Percentiles rank a stretch among this genome's conserved stretches.
Conservation (phyloP, 1,284 basidiomycete species). For the Uromyces viciae-fabae region DNA sequence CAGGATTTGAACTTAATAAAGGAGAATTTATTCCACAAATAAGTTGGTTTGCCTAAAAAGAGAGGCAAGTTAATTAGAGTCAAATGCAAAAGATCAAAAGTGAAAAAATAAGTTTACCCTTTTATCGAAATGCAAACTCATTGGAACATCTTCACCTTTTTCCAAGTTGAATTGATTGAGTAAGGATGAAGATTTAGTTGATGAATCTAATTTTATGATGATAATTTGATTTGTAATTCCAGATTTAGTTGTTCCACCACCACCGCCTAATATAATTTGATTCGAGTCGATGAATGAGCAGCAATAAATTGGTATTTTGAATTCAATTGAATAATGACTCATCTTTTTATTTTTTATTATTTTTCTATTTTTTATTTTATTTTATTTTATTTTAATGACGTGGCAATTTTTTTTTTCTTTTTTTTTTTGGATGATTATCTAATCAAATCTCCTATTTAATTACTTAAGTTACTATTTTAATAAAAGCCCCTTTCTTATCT, state of each 20-base stretch:
- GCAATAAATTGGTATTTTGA: constrained; percentile 68
- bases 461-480: no score
- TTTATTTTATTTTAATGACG: no score
- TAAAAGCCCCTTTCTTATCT: no score
- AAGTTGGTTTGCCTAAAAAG: constrained; percentile 11
- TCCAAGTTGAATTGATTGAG: constrained; percentile 70
- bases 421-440: no score
- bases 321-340: constrained; percentile 14
- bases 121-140: constrained; percentile 73
- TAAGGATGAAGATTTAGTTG: constrained; percentile 59
- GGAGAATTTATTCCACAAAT: constrained; percentile 37
- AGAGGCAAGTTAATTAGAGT: neutral
- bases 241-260: constrained; percentile 72
- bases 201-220: constrained; percentile 53
- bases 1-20: neutral
- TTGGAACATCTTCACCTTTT: constrained; percentile 80
- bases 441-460: no score
- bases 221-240: constrained; percentile 91
- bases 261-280: constrained; percentile 76
- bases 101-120: neutral
- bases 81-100: neutral
- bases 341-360: neutral
- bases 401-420: no score
- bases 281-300: constrained; percentile 71
- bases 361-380: no score